These are phyloP conservation scores for Sedum album DNA, from an alignment of 164 flowering plant species.

Conservation along the genomic window DNA sequence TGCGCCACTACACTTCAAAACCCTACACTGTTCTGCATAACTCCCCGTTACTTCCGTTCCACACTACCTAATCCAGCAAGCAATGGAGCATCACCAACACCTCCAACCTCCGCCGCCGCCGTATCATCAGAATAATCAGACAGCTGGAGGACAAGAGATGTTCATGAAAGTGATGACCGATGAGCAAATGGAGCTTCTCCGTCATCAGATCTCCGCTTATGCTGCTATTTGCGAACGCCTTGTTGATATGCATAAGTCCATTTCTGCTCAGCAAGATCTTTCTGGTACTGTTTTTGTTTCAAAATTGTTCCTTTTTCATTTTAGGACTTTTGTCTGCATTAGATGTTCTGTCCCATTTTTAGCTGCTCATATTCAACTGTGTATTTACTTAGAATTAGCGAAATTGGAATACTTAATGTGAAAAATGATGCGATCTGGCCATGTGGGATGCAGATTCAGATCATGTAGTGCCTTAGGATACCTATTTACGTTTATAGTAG, in stretches of 20 bases:
- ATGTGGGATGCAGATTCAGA: too few species aligned
- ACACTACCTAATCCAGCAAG: background rate
- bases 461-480: too few species aligned
- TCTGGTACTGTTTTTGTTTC: slow-evolving; percentile 15
- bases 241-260: slow-evolving; percentile 65
- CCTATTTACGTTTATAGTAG: too few species aligned
- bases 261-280: slow-evolving; percentile 56
- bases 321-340: slow-evolving; percentile 3
- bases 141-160: slow-evolving; percentile 18
- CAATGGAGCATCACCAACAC: slow-evolving; percentile 9
- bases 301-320: too few species aligned
- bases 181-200: slow-evolving; percentile 74
- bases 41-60: background rate
- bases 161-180: slow-evolving; percentile 80
- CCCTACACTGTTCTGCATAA: background rate
- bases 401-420: too few species aligned
- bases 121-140: slow-evolving; percentile 10
- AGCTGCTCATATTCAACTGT: too few species aligned
- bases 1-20: background rate
- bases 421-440: too few species aligned
- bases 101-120: background rate
- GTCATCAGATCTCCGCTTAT: slow-evolving; percentile 65
- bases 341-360: background rate
- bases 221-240: slow-evolving; percentile 75
- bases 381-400: too few species aligned